Conservation (phyloP, 108 stramenopile genomes). For the Parietichytrium sp. region DNA sequence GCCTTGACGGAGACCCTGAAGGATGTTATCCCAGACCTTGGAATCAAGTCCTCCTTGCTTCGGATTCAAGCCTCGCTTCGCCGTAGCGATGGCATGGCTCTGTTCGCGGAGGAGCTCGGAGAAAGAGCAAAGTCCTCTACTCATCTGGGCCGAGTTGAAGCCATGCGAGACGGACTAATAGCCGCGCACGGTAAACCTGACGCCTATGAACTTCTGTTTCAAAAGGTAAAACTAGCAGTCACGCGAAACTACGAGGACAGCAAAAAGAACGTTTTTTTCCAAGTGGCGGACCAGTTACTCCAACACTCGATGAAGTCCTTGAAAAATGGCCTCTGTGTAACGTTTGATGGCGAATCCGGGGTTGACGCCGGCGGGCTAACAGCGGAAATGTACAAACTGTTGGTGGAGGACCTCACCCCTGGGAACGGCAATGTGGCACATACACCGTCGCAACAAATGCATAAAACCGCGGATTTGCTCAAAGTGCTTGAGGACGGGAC, state of each 20-base stretch:
- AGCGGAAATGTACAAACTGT: constrained; percentile 23
- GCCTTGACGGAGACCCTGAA: background rate
- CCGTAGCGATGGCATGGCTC: background rate
- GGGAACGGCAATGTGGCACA: background rate
- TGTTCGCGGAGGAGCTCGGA: background rate
- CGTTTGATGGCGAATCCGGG: constrained; percentile 37
- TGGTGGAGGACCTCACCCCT: constrained; percentile 23
- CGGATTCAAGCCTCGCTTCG: no score
- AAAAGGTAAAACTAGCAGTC: background rate
- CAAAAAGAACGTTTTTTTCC: background rate
- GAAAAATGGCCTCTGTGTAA: constrained; percentile 11
- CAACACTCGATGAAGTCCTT: background rate
- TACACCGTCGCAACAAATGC: background rate
- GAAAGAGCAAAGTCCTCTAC: constrained; percentile 26
- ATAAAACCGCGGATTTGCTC: background rate
- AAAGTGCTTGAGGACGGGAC: background rate
- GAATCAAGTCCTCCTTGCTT: background rate
- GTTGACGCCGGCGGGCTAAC: constrained; percentile 37
- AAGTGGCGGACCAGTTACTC: background rate
- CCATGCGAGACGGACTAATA: background rate
- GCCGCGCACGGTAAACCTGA: constrained; percentile 14
- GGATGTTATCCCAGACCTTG: background rate
- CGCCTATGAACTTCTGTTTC: constrained; percentile 29
- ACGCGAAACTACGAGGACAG: background rate
- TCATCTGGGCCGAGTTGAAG: background rate